Evolutionary conservation across 805 yeast species (phyloP), one percentile per base, ranked within the genome.

Genomic region (Pichia californica): DNA sequence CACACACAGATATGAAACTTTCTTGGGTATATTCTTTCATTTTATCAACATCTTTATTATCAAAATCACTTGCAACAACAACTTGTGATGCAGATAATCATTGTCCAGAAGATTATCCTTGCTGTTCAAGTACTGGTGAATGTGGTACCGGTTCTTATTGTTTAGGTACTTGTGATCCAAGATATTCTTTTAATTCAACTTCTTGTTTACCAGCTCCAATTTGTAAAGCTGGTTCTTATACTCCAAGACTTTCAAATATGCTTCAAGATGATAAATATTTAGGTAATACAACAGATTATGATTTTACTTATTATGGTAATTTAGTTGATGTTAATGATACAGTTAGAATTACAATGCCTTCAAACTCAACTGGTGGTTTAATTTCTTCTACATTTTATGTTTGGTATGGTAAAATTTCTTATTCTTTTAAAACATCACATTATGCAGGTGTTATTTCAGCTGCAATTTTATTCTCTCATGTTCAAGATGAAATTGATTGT

Each of bases 181-280:
- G 79, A 48, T 80, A 54, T 57, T 85, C 95, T 5, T 79, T 63
- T 67, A 72, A 72, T 50, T 56, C 75, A 41, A 66, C 76, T 11
- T 78, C 96, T 0, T 89, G 97, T 66, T 76, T 87, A 79, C 88
- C 97, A 6, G 75, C 77, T 76, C 96, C 97, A 11, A 69, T 79
- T 7, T 87, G 94, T 72, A 61, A 70, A 55, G 58, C 73, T 48
- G 57, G 69, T 30, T 46, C 58, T 2, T 76, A 77, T 7, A 48
- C 52, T 1, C 79, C 81, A 53, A 62, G 59, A 38, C 52, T 58
- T 9, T 60, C 59, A 32, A 35, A 48, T 7, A 42, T 71, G 19
- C 45, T 57, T 14, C 36, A 50, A 18, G 45, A 51, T 20, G 47
- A 46, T 8, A 49, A 53, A 21, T 67, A 49, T 42, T 68, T 84